These are phyloP conservation scores for Kurtzmaniella natalensis DNA, from an alignment of 1,139 yeast species.

Conservation along the genomic window DNA sequence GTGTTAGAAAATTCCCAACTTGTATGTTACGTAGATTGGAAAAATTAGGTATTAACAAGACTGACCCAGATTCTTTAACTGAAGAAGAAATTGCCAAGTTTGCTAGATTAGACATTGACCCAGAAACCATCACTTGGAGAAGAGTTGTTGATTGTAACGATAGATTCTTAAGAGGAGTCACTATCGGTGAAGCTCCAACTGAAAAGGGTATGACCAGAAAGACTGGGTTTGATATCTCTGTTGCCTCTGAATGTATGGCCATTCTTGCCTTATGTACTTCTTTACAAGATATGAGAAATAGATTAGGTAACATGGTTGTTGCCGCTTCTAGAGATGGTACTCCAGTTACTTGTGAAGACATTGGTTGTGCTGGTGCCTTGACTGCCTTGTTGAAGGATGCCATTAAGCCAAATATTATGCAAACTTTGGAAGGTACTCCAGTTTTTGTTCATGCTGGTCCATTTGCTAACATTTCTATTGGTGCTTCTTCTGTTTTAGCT, in stretches of 20 bases:
- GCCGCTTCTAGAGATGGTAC: constrained; percentile 79
- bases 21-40: constrained; percentile 75
- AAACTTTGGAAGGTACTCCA: constrained; percentile 96
- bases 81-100: constrained; percentile 71
- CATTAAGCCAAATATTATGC: constrained; percentile 96
- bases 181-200: constrained; percentile 90
- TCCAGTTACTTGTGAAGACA: constrained; percentile 93
- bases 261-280: constrained; percentile 86
- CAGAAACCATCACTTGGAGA: constrained; percentile 91
- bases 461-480: constrained; percentile 95
- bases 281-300: constrained; percentile 79
- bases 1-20: constrained; percentile 69
- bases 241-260: constrained; percentile 98
- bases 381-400: constrained; percentile 96
- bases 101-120: constrained; percentile 88
- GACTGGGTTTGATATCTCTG: constrained; percentile 95
- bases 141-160: constrained; percentile 97
- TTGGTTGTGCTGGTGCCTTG: constrained; percentile 96
- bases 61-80: constrained; percentile 79
- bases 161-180: constrained; percentile 85
- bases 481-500: constrained; percentile 92
- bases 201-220: constrained; percentile 87
- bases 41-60: constrained; percentile 76
- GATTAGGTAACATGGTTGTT: constrained; percentile 89
- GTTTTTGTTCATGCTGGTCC: constrained; percentile 99